Conservation (phyloP, 164 flowering plant species). For the Berberis thunbergii region DNA sequence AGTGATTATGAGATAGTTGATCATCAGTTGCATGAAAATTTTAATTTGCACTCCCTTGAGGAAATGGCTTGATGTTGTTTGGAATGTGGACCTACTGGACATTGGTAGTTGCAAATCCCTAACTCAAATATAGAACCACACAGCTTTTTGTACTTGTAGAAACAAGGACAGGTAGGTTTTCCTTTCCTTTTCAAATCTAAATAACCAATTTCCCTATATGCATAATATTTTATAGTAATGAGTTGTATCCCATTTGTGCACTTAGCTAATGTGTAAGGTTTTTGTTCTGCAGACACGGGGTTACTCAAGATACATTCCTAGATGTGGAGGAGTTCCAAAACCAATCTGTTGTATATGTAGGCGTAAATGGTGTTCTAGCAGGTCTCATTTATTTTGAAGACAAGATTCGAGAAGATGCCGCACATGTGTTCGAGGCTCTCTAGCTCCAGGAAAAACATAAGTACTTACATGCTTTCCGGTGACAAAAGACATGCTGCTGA, state of each 20-base stretch:
- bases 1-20: too few relatives aligned
- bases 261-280: not conserved
- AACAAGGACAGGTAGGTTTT: too few relatives aligned
- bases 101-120: too few relatives aligned
- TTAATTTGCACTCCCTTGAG: too few relatives aligned
- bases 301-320: constrained; percentile 31
- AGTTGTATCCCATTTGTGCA: not conserved
- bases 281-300: constrained; percentile 68
- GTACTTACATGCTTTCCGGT: constrained; percentile 83
- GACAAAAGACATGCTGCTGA: constrained; percentile 83
- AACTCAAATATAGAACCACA: too few relatives aligned
- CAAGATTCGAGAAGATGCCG: constrained; percentile 88
- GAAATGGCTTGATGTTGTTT: too few relatives aligned
- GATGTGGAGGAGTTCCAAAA: constrained; percentile 45
- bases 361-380: constrained; percentile 64
- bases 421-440: constrained; percentile 54
- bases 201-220: too few relatives aligned
- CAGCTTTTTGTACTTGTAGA: too few relatives aligned
- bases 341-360: constrained; percentile 85
- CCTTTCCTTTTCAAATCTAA: too few relatives aligned
- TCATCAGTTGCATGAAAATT: too few relatives aligned
- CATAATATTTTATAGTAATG: not conserved
- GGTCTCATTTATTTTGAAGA: constrained; percentile 91
- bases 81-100: too few relatives aligned
- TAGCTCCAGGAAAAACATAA: constrained; percentile 61